A percentile compares a stretch with the other conserved stretches of the same genome.
Conservation (phyloP, 129 eudicot species). For the Flaveria robusta region DNA sequence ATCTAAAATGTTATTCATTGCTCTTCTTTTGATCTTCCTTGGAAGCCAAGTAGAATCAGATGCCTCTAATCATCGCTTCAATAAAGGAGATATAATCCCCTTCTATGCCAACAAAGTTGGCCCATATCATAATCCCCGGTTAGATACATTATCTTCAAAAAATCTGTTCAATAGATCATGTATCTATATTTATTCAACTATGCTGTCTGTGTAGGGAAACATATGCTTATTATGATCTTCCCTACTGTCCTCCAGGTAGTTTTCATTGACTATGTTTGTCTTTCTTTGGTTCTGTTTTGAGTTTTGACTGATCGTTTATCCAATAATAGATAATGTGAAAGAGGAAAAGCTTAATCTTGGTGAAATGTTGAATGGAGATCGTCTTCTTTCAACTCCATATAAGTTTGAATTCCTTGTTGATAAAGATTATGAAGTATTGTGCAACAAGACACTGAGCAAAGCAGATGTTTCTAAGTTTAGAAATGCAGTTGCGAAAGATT, state of each 20-base stretch:
- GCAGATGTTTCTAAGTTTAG: slow-evolving; percentile 50
- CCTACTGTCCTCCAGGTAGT: slow-evolving; percentile 36
- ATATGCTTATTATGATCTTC: slow-evolving; percentile 42
- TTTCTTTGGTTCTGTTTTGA: neutral
- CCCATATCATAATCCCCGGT: slow-evolving; percentile 36
- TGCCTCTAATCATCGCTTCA: slow-evolving; percentile 42
- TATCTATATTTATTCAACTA: neutral
- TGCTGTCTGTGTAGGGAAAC: slow-evolving; percentile 37
- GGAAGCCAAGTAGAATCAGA: slow-evolving; percentile 36
- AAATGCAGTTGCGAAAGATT: slow-evolving; percentile 43
- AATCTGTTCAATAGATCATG: neutral
- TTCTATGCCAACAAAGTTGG: slow-evolving; percentile 45
- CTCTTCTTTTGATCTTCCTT: slow-evolving; percentile 23
- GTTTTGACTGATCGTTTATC: neutral
- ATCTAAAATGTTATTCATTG: slow-evolving; percentile 3
- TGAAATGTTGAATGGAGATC: slow-evolving; percentile 55
- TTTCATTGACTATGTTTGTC: slow-evolving; percentile 1
- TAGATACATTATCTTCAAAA: neutral
- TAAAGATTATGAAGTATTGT: slow-evolving; percentile 42
- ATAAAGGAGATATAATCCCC: slow-evolving; percentile 42
- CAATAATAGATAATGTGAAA: slow-evolving; percentile 35
- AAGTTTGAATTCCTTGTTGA: slow-evolving; percentile 37
- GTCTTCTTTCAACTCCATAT: slow-evolving; percentile 46
- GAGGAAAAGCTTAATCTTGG: slow-evolving; percentile 44
- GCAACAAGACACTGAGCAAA: slow-evolving; percentile 51